Evolutionary conservation across 2,329 filamentous ascomycete species (phyloP), one percentile per base, ranked within the genome.

Genomic region (Talaromyces amestolkiae): DNA sequence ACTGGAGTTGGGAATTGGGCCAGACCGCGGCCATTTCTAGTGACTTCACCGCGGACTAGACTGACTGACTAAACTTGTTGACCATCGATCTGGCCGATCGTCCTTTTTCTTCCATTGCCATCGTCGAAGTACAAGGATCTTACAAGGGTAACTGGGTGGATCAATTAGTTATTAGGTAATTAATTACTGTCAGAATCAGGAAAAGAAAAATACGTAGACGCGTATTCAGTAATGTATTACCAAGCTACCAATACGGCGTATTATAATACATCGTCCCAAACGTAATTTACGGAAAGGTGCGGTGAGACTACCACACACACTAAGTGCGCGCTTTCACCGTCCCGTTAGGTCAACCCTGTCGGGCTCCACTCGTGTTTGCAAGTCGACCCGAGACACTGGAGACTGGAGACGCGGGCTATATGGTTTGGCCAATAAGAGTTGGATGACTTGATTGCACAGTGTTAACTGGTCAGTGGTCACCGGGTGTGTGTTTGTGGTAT

Each of bases 311-410:
- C 54, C 15, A 35, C 56, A n/a, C 56, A 58, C 56, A n/a, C 24
- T 4, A 17, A 31, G 43, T 41, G 51, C 31, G 51, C 51, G 27
- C 27, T 54, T 41, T 58, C 24, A 58, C 15, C 51, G 53, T 58
- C 53, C 53, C 53, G 31, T 35, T 24, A 35, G 31, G 0, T 56
- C 10, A 56, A 56, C 51, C 51, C 51, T 56, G 7, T 37, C 31
- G 53, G 53, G 53, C 53, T 56, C 45, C 61, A 63, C 61, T 27
- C n/a, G 5, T 33, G 4, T 13, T 63, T 63, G 49, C 61, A 56
- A 54, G 61, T 63, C 51, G 61, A 63, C 61, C 61, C 61, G 51
- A 35, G 37, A 47, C 47, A 63, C 61, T 63, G 61, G 61, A 43
- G 47, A 62, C 54, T 58, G 54, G 33, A 27, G 54, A 24, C 27